Base-by-base conservation (phyloP, 257 asterid genomes). In the Capsicum rhomboideum region DNA sequence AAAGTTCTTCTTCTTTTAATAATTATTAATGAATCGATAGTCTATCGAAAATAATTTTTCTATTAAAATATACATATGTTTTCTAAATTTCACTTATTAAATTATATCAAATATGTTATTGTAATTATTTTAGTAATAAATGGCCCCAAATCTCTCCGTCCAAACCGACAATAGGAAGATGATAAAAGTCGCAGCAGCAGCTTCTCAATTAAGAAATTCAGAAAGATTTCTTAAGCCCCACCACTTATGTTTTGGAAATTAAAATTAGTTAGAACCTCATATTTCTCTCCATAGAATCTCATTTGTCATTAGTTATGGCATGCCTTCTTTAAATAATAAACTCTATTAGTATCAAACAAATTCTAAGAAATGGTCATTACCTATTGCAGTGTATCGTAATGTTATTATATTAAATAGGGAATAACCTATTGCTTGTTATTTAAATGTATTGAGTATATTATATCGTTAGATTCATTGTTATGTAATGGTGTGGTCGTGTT, bases 11-110 rank as follows among this genome's bases (percentile, higher is more conserved):
- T 4, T 58, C 21, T 34, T 34, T 34, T 34, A 34, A 34, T 34
- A 34, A 34, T n/a, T n/a, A 31, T 31, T 31, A 31, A 1, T 31
- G 4, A 31, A 4, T 31, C 37, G 1, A 0, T 2, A 0, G 2
- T 56, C 8, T 56, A 56, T n/a, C 3, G 9, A 0, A n/a, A 56
- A 56, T n/a, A 3, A 9, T 56, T 56, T n/a, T n/a, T n/a, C 2
- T 8, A n/a, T n/a, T n/a, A 0, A n/a, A 0, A n/a, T n/a, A 2
- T 56, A n/a, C n/a, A 3, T 3, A 8, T n/a, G 0, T 20, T 20
- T 9, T 20, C n/a, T 20, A 2, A 0, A n/a, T 2, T n/a, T 56
- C 0, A 56, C n/a, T 1, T 0, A 56, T 3, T 3, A 56, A 56
- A n/a, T 56, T 20, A n/a, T 8, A 56, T 2, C 8, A 0, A 52